Evolutionary conservation across 805 yeast genomes (phyloP), one percentile per base, ranked within the genome.

Genomic region (Monosporozyma yasuniensis): DNA sequence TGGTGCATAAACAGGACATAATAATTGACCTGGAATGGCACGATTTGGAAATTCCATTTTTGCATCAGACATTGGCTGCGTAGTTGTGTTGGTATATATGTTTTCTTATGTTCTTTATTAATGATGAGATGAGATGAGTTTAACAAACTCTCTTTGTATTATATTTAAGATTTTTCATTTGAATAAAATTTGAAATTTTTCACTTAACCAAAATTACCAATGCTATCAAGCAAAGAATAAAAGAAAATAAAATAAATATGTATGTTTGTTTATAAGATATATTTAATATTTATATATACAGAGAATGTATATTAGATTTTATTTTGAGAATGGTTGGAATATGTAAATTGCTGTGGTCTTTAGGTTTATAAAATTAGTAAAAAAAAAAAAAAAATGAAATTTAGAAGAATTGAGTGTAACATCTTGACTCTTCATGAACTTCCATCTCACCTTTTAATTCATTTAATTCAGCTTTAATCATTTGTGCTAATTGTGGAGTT

Each of bases 401-500:
- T 42, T 21, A 89, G 57, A 82, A 84, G 66, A 84, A 91, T 61
- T 89, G 96, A 1, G 97, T 91, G 65, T 83, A 81, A 56, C 87
- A 80, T 56, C 78, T 74, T 2, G 96, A 87, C 19, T 76, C 79
- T 47, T 80, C 84, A 64, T 91, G 98, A 32, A 91, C 76, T 32
- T 76, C 82, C 99, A 91, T 91, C 53, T 77, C 79, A 21, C 81
- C 71, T 69, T 88, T 90, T 61, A 89, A 69, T 48, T 73, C 76
- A 66, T 93, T 90, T 63, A 91, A 72, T 66, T 91, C 98, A 37
- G 83, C 85, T 67, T 83, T 84, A 58, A 91, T 88, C 66, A 79
- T 80, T 65, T 87, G 89, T 0, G 97, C 96, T 62, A 89, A 69
- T 50, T 76, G 73, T 5, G 97, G 96, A 1, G 96, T 89, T 64